A percentile compares a stretch with the other conserved stretches of the same genome.
Conservation (phyloP, 2,329 filamentous ascomycete species). For the Ophiostoma pallidulum region DNA sequence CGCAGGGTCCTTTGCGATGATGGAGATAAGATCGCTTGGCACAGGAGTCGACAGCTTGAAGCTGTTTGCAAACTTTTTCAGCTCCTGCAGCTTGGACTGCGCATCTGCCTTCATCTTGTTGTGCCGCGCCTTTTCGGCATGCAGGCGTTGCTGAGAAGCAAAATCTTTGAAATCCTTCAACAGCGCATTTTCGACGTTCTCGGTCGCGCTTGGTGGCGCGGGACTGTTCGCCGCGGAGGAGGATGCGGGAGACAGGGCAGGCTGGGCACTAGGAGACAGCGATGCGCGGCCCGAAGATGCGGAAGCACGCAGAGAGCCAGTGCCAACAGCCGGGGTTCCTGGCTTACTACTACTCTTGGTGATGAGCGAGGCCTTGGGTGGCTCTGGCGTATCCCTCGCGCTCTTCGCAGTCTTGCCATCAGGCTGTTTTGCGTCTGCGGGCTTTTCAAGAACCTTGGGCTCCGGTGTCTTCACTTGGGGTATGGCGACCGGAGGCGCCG, state of each 20-base stretch:
- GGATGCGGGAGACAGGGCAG: neutral
- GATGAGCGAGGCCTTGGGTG: constrained; percentile 1
- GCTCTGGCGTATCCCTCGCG: constrained; percentile 9
- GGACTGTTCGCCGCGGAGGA: constrained; percentile 19
- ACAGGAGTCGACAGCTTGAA: constrained; percentile 95
- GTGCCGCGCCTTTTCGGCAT: constrained; percentile 45
- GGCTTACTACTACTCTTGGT: neutral
- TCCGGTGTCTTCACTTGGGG: constrained; percentile 26
- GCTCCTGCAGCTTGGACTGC: constrained; percentile 82
- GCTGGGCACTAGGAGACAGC: constrained; percentile 32
- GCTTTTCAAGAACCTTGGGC: constrained; percentile 24
- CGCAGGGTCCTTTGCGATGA: constrained; percentile 89
- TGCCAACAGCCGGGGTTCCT: neutral
- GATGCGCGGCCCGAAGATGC: constrained; percentile 31
- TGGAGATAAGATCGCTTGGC: constrained; percentile 81
- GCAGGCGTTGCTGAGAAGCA: constrained; percentile 45
- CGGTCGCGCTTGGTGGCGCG: constrained; percentile 43
- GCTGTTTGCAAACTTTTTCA: constrained; percentile 87
- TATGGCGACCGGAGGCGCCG: constrained; percentile 23
- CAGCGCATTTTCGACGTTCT: constrained; percentile 53
- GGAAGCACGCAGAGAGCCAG: constrained; percentile 21
- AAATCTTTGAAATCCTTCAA: constrained; percentile 56
- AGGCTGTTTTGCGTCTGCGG: constrained; percentile 14
- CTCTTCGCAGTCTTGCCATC: neutral
- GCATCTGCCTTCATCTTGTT: constrained; percentile 65